phyloP scores from a whole-genome alignment of 176 grass and related monocot genomes.

The Puccinellia tenuiflora region DNA sequence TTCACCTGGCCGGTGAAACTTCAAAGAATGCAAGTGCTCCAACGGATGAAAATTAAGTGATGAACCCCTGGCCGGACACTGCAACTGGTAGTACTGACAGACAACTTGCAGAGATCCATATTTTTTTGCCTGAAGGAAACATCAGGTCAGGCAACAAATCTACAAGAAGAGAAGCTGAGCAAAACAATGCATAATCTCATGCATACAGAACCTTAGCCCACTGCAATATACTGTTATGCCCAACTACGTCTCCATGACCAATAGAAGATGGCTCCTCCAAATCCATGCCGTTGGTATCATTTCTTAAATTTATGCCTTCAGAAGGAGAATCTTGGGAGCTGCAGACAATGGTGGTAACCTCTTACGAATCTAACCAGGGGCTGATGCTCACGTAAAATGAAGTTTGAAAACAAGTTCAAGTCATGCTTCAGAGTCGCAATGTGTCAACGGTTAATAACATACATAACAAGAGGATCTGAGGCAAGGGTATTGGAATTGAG shows the following conservation, averaged over 20 bases:
- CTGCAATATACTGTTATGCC: constrained; percentile 61
- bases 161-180: background rate
- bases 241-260: constrained; percentile 62
- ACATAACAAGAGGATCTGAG: constrained; percentile 1
- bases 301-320: constrained; percentile 56
- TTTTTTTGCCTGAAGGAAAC: constrained; percentile 67
- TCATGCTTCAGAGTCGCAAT: background rate
- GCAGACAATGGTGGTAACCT: constrained; percentile 19
- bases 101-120: constrained; percentile 88
- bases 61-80: constrained; percentile 81
- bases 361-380: constrained; percentile 17
- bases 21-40: constrained; percentile 89
- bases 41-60: constrained; percentile 83
- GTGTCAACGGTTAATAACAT: background rate
- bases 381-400: background rate
- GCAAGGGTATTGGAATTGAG: background rate
- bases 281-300: constrained; percentile 50
- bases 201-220: constrained; percentile 81
- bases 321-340: constrained; percentile 63
- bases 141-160: constrained; percentile 17
- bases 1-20: constrained; percentile 90
- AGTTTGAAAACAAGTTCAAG: constrained; percentile 2
- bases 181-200: constrained; percentile 15
- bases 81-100: constrained; percentile 76
- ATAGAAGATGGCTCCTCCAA: constrained; percentile 88